A percentile compares a stretch with the other conserved stretches of the same genome.
Conservation (phyloP, 1,139 yeast species). For the Diutina rugosa region DNA sequence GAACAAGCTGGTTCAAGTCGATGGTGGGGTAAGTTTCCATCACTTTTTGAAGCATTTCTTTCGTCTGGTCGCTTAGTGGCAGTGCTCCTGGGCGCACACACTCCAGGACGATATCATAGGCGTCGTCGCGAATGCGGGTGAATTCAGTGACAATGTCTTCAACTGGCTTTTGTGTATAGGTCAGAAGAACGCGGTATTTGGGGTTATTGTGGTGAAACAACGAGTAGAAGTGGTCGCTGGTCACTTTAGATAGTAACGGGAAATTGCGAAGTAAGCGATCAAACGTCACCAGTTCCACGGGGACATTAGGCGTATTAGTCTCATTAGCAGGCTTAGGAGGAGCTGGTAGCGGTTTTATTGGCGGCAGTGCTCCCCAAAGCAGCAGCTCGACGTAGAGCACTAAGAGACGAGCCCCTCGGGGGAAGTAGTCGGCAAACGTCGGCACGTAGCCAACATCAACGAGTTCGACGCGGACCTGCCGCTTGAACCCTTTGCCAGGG, state of each 20-base stretch:
- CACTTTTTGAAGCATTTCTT: background rate
- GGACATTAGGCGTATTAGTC: background rate
- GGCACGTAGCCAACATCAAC: conserved; percentile 27
- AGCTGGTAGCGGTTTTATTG: background rate
- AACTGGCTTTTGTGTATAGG: background rate
- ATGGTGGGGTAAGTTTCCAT: conserved; percentile 23
- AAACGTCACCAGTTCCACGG: conserved; percentile 6
- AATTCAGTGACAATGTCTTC: background rate
- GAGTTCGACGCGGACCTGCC: conserved; percentile 32
- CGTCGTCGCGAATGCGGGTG: background rate
- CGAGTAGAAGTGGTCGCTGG: conserved; percentile 32
- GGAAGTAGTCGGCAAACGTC: conserved; percentile 34
- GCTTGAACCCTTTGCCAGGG: conserved; percentile 46
- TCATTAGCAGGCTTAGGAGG: background rate
- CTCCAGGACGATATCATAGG: background rate
- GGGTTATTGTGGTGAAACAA: conserved; percentile 33
- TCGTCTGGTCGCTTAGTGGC: background rate
- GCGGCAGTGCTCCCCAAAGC: conserved; percentile 13
- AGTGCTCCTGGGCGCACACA: background rate
- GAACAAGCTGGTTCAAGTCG: conserved; percentile 43
- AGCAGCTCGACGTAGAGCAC: conserved; percentile 40
- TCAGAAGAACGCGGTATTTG: conserved; percentile 10
- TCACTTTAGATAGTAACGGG: conserved; percentile 32
- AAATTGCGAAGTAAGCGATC: conserved; percentile 29
- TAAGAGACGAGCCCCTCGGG: conserved; percentile 37